Conservation (phyloP, 495 filamentous ascomycete genomes). For the Aspergillus egyptiacus region DNA sequence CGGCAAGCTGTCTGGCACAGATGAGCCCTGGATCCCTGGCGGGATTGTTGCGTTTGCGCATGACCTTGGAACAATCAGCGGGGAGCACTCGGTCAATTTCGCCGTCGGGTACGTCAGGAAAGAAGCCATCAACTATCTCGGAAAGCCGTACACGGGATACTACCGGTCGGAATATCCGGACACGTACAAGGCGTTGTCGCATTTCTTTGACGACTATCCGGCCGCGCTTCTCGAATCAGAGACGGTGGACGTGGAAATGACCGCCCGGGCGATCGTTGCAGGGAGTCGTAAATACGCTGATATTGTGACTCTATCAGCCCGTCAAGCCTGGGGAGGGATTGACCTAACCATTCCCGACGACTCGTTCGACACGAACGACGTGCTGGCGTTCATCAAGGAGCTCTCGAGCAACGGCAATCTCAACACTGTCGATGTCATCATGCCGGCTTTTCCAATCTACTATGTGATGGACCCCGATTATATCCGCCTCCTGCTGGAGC, state of each 20-base stretch:
- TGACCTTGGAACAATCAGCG: slow-evolving; percentile 34
- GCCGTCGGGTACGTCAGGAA: slow-evolving; percentile 44
- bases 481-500: slow-evolving; percentile 45
- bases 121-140: slow-evolving; percentile 44
- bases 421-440: slow-evolving; percentile 50
- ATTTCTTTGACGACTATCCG: slow-evolving; percentile 43
- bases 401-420: slow-evolving; percentile 48
- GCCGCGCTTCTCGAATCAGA: slow-evolving; percentile 31
- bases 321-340: slow-evolving; percentile 46
- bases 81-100: slow-evolving; percentile 34
- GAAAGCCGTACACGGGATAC: slow-evolving; percentile 39
- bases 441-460: slow-evolving; percentile 45
- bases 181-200: slow-evolving; percentile 28
- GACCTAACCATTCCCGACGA: slow-evolving; percentile 41
- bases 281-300: slow-evolving; percentile 43
- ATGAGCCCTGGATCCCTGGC: slow-evolving; percentile 23
- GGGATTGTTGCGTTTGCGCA: slow-evolving; percentile 38
- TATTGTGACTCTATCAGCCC: slow-evolving; percentile 40
- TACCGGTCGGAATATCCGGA: slow-evolving; percentile 33
- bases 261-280: slow-evolving; percentile 20
- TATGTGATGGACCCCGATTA: slow-evolving; percentile 44
- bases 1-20: slow-evolving; percentile 18
- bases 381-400: slow-evolving; percentile 49
- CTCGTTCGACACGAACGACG: slow-evolving; percentile 36
- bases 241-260: slow-evolving; percentile 31